Evolutionary conservation across 441 rosid species (phyloP).

Genomic region (Gossypium trilobum): DNA sequence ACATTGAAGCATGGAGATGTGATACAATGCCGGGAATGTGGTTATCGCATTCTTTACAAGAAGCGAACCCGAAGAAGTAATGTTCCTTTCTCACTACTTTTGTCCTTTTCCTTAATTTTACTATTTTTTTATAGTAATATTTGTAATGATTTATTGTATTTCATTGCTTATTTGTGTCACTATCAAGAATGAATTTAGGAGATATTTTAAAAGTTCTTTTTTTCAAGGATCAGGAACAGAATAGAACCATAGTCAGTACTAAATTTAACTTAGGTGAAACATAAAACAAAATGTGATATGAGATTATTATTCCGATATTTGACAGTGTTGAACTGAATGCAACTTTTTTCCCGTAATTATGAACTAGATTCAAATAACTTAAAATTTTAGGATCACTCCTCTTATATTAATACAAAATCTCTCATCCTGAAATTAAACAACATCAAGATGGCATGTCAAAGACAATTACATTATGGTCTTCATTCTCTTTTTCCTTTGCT

Average conservation of each 20-base stretch:
- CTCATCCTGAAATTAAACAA: neutral
- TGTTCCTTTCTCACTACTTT: neutral
- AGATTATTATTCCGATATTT: neutral
- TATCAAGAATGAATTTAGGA: neutral
- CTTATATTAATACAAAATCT: neutral
- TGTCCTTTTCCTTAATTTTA: neutral
- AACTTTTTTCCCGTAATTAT: too few relatives aligned
- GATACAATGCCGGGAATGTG: conserved; percentile 89
- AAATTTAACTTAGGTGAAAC: neutral
- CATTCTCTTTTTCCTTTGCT: neutral
- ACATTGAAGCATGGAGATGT: conserved; percentile 82
- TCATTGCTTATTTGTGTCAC: neutral
- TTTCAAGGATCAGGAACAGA: neutral
- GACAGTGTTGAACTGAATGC: neutral
- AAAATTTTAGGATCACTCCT: neutral
- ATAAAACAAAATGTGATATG: neutral
- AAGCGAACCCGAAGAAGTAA: conserved; percentile 84
- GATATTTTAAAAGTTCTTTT: neutral
- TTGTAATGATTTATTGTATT: neutral
- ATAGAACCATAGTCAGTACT: neutral
- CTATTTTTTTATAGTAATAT: neutral
- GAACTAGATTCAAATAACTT: too few relatives aligned
- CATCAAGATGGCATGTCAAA: neutral
- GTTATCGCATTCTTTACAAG: conserved; percentile 88
- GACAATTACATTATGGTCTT: neutral